Evolutionary conservation across 345 rosid species (phyloP).

Genomic region (Tarenaya hassleriana): DNA sequence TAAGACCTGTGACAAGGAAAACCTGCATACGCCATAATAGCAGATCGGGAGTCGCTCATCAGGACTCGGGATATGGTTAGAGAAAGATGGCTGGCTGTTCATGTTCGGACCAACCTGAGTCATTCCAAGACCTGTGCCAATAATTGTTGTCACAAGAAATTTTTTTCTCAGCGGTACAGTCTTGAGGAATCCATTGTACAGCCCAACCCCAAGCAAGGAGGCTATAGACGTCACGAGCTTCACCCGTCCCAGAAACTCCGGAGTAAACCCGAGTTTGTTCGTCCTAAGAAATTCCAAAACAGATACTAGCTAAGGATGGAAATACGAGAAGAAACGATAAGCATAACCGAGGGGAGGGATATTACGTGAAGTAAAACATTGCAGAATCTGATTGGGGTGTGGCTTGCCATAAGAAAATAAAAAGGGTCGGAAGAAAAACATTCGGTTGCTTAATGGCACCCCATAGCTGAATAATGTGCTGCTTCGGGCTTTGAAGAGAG

Average conservation of each 20-base stretch:
- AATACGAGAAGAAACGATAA: slow-evolving; percentile 3
- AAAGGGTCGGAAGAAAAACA: slow-evolving; percentile 77
- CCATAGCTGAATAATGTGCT: slow-evolving; percentile 57
- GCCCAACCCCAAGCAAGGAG: slow-evolving; percentile 81
- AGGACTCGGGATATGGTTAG: no score
- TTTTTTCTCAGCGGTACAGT: slow-evolving; percentile 69
- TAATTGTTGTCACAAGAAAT: slow-evolving; percentile 62
- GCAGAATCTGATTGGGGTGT: slow-evolving; percentile 99
- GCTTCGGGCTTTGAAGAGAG: slow-evolving; percentile 66
- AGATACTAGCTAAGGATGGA: slow-evolving; percentile 16
- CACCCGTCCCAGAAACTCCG: slow-evolving; percentile 92
- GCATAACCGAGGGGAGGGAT: slow-evolving; percentile 14
- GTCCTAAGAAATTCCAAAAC: slow-evolving; percentile 46
- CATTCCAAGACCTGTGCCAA: slow-evolving; percentile 87
- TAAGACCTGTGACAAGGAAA: slow-evolving; percentile 78
- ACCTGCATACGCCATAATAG: slow-evolving; percentile 42
- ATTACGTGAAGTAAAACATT: slow-evolving; percentile 96
- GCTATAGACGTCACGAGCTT: slow-evolving; percentile 88
- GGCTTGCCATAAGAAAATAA: slow-evolving; percentile 96
- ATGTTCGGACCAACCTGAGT: slow-evolving; percentile 59
- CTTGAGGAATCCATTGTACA: slow-evolving; percentile 89
- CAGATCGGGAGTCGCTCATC: slow-evolving; percentile 6
- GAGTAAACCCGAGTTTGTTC: slow-evolving; percentile 90
- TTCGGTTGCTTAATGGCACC: slow-evolving; percentile 69
- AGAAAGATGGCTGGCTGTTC: neutral